Base-by-base conservation (phyloP, 768 basidiomycete species). In the Leccinum boreale region DNA sequence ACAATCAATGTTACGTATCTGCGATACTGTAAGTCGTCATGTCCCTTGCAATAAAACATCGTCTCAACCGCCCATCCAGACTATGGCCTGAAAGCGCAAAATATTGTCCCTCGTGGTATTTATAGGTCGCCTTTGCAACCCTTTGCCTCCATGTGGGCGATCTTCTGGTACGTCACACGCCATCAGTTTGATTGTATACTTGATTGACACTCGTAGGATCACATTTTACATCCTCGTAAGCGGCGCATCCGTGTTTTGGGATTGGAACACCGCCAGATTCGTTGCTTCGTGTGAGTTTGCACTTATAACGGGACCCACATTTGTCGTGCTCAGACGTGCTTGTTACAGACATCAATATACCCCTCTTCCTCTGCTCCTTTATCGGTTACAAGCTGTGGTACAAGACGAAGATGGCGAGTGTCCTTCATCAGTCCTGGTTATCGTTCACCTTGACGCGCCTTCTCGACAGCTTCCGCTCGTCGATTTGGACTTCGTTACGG, bases 401-500 rank as follows among this genome's bases (percentile, higher is more conserved):
- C 52, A 64, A 58, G 26, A 64, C 67, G 1, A 68, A 64, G 48
- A 52, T 68, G 24, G 67, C 64, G 26, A 58, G 60, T 21, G 14
- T 26, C 39, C 9, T 12, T 26, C 15, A 14, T 6, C 4, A 5
- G 29, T 12, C 17, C 26, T 5, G 31, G 3, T 46, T 12, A 7
- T 36, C 3, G 14, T 53, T 54, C 29, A 23, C 15, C 21, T 44
- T 8, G 15, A 36, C 11, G 2, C 17, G 7, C 3, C 5, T 47
- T 50, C 35, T 5, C 36, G 17, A 17, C 26, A 68, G 67, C 5
- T 14, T 54, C 59, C 66, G 19, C 66, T 68, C 19, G 53, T 47
- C n/a, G 82, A 90, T 62, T 87, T 89, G 82, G 89, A 90, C 69
- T 86, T 89, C 58, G 80, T 84, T 58, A 86, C 87, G 35, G 85